Evolutionary conservation across 148 eudicot species (phyloP).

Genomic region (Mesembryanthemum crystallinum): DNA sequence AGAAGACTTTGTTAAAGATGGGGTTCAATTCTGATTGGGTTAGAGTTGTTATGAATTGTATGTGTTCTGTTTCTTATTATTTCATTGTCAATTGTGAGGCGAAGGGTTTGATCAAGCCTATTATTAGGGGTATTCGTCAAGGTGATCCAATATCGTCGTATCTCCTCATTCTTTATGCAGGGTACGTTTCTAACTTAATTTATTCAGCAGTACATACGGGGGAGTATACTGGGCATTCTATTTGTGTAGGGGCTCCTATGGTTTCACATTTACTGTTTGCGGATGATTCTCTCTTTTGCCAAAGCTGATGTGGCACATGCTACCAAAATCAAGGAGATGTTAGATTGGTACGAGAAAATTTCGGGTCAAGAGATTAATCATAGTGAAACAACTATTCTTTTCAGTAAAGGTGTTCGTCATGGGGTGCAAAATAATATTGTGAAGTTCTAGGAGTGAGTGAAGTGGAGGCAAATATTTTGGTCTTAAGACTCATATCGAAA

Average conservation of each 20-base stretch:
- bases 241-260: background rate
- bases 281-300: background rate
- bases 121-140: background rate
- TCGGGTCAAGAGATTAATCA: background rate
- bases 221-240: background rate
- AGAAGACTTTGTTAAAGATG: background rate
- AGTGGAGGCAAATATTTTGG: background rate
- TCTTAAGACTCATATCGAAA: background rate
- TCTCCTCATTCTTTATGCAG: background rate
- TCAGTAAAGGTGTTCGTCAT: background rate
- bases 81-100: background rate
- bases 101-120: background rate
- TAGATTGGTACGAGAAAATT: background rate
- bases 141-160: background rate
- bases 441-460: background rate
- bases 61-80: too few relatives aligned
- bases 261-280: background rate
- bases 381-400: too few relatives aligned
- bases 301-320: background rate
- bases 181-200: background rate
- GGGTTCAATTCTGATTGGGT: background rate
- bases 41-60: background rate
- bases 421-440: background rate
- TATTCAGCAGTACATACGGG: background rate
- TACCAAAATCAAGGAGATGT: background rate